Evolutionary conservation across 176 grass and related monocot species (phyloP), one percentile per base, ranked within the genome.

Genomic region (Otatea glauca): DNA sequence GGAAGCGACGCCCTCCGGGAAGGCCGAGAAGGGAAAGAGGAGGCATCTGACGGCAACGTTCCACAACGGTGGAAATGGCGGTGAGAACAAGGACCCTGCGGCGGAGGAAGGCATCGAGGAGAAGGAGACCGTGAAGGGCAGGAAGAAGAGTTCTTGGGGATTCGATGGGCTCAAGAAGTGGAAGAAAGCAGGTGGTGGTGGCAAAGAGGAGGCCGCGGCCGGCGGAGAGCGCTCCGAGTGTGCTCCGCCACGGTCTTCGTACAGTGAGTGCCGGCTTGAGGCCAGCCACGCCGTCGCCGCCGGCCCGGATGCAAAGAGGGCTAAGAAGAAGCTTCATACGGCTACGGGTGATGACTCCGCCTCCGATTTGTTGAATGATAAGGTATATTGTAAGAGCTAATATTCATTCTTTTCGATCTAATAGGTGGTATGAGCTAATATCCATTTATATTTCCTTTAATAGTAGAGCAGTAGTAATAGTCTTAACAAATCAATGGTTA

Each of bases 101-200:
- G 83, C 18, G 35, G 78, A 86, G n/a, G 81, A 85, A 73, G 90
- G 73, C 79, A 42, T 43, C 27, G 92, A 83, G 43, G 81, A 85
- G 27, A 38, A 80, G 69, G 79, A 65, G 41, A n/a, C 66, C 9
- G 79, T 15, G 59, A 94, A 91, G 62, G 23, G 78, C 61, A 90
- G 53, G 85, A 85, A 77, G 76, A 92, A 94, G 82, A 92, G 88
- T 10, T 87, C 88, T 3, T 98, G 96, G 96, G 88, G 91, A 12
- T 90, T 96, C 21, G 93, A 95, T 29, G 95, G 92, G 68, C 86
- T 95, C 60, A 98, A 93, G 83, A 98, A 90, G 73, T 98, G 96
- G 93, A 93, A 86, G 88, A 98, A 88, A 84, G 63, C 29, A 1
- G 83, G 77, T 11, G 47, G 8, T 9, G 87, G 75, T 4, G 53